phyloP scores from a whole-genome alignment of 306 rosid genomes.

The Spatholobus suberectus region DNA sequence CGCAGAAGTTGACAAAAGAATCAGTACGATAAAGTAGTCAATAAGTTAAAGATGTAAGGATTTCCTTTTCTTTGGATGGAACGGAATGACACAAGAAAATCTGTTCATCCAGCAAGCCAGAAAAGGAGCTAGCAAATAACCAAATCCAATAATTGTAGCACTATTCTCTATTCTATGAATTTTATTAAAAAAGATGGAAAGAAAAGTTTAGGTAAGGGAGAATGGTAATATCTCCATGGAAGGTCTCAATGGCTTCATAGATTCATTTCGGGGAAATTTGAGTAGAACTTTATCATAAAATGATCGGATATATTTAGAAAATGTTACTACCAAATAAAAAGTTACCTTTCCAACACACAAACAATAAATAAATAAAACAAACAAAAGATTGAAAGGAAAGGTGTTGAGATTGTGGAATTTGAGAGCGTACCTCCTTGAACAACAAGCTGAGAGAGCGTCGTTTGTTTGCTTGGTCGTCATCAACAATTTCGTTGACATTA shows the following conservation, averaged over 20 bases:
- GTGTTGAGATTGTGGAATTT: not conserved
- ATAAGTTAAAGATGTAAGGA: not conserved
- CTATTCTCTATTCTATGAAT: not conserved
- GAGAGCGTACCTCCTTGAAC: constrained; percentile 55
- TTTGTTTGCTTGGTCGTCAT: constrained; percentile 50
- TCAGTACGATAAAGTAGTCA: not conserved
- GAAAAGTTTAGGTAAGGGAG: not conserved
- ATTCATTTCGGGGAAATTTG: not conserved
- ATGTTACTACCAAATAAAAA: not conserved
- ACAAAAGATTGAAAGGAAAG: not conserved
- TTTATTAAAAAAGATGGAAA: too few relatives aligned
- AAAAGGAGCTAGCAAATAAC: not conserved
- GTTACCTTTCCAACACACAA: not conserved
- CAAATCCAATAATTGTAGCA: constrained; percentile 16
- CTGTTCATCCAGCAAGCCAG: not conserved
- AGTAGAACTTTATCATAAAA: not conserved
- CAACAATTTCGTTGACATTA: constrained; percentile 40
- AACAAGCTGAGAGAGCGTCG: constrained; percentile 64
- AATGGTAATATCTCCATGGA: constrained; percentile 12
- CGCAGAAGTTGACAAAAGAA: not conserved
- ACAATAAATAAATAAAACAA: too few relatives aligned
- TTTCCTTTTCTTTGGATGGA: not conserved
- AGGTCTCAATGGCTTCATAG: not conserved
- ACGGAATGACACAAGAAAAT: constrained; percentile 16
- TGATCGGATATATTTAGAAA: not conserved